Evolutionary conservation across 192 early-diverging fungal genomes (phyloP).

Genomic region (Linderina pennispora): DNA sequence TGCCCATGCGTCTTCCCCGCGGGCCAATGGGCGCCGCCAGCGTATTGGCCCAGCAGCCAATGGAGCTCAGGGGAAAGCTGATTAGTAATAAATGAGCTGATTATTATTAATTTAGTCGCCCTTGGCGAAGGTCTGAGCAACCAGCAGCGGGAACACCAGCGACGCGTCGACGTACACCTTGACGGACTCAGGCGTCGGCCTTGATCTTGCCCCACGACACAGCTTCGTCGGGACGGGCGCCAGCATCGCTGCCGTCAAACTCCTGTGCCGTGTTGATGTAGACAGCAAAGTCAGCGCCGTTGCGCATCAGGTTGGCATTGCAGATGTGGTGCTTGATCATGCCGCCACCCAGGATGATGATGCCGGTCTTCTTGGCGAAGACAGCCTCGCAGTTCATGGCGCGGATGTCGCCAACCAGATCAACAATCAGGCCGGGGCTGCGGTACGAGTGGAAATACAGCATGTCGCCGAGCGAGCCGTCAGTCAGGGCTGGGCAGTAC

Average conservation of each 20-base stretch:
- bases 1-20: no score
- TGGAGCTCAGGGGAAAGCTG: no score
- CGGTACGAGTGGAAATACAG: slow-evolving; percentile 98
- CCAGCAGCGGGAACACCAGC: slow-evolving; percentile 88
- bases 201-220: slow-evolving; percentile 98
- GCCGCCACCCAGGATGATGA: slow-evolving; percentile 96
- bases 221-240: slow-evolving; percentile 96
- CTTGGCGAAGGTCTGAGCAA: slow-evolving; percentile 93
- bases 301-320: slow-evolving; percentile 98
- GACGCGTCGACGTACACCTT: slow-evolving; percentile 95
- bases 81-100: no score
- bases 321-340: slow-evolving; percentile 98
- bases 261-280: slow-evolving; percentile 98
- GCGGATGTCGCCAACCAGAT: slow-evolving; percentile 88
- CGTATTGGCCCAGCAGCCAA: no score
- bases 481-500: slow-evolving; percentile 95
- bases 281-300: slow-evolving; percentile 94
- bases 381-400: slow-evolving; percentile 91
- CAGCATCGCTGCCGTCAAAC: slow-evolving; percentile 97
- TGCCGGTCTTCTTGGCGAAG: slow-evolving; percentile 92
- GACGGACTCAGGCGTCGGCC: slow-evolving; percentile 68
- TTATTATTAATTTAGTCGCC: slow-evolving; percentile 9
- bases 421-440: slow-evolving; percentile 90
- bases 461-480: slow-evolving; percentile 98
- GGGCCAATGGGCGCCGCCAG: no score